Evolutionary conservation across 371 early-diverging fungal genomes (phyloP).

Genomic region (Encephalitozoon cuniculi): DNA sequence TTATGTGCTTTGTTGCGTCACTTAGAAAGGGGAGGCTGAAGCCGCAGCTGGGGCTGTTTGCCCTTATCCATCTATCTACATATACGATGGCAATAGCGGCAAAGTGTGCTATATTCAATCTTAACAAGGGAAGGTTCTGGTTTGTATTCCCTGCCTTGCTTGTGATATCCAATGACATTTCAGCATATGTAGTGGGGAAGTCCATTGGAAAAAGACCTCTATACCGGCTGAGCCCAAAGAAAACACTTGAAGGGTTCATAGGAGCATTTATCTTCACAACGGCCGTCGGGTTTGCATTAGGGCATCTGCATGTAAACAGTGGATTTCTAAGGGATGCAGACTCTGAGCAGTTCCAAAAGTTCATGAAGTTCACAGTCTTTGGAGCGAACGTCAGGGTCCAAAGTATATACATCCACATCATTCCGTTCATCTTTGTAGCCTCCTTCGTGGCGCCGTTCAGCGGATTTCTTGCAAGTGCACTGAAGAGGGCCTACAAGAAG

Average conservation of each 20-base stretch:
- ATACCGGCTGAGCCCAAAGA: slow-evolving; percentile 86
- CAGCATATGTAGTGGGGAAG: slow-evolving; percentile 88
- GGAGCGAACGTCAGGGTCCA: slow-evolving; percentile 27
- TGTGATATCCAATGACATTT: slow-evolving; percentile 91
- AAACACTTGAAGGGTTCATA: slow-evolving; percentile 97
- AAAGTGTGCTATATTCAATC: slow-evolving; percentile 82
- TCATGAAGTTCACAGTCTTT: neutral
- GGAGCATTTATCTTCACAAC: slow-evolving; percentile 80
- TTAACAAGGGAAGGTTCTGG: slow-evolving; percentile 92
- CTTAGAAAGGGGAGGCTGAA: slow-evolving; percentile 70
- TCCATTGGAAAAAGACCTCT: slow-evolving; percentile 83
- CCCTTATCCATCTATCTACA: slow-evolving; percentile 84
- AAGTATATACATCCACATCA: slow-evolving; percentile 76
- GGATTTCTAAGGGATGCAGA: slow-evolving; percentile 7
- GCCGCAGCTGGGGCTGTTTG: slow-evolving; percentile 82
- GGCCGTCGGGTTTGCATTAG: slow-evolving; percentile 71
- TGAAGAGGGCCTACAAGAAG: slow-evolving; percentile 86
- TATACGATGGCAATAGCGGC: slow-evolving; percentile 74
- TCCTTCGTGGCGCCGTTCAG: slow-evolving; percentile 94
- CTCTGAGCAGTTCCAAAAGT: neutral
- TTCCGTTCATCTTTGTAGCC: slow-evolving; percentile 80
- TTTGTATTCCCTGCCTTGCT: slow-evolving; percentile 75
- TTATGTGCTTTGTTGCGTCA: slow-evolving; percentile 80
- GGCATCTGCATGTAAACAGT: slow-evolving; percentile 41
- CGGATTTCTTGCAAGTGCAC: slow-evolving; percentile 92